Evolutionary conservation across 768 basidiomycete species (phyloP).

Genomic region (Sporobolomyces pararoseus): DNA sequence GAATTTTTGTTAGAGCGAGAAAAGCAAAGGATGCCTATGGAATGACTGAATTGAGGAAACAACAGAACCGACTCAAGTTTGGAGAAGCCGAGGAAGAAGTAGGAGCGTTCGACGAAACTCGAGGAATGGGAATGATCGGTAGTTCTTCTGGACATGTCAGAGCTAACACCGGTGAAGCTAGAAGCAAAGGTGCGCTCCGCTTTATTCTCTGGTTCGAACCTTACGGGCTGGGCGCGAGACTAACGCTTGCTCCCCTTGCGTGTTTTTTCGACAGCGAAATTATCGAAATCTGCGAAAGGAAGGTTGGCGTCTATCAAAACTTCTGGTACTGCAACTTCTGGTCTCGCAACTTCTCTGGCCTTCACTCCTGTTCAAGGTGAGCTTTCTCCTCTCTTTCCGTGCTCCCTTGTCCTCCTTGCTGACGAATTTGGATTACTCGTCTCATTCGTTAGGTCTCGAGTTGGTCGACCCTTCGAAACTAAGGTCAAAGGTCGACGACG

Average conservation of each 20-base stretch:
- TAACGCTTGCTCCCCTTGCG: no score
- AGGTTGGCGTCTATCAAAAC: constrained; percentile 77
- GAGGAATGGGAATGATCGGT: constrained; percentile 96
- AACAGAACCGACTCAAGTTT: constrained; percentile 94
- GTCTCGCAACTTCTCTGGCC: constrained; percentile 83
- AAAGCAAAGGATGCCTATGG: constrained; percentile 99
- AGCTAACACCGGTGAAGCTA: constrained; percentile 78
- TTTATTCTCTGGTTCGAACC: background rate
- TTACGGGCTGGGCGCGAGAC: background rate
- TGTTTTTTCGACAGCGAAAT: constrained; percentile 90
- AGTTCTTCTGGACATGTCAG: constrained; percentile 80
- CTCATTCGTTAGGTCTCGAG: constrained; percentile 73
- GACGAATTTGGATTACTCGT: background rate
- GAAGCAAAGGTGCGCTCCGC: constrained; percentile 71
- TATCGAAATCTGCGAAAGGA: constrained; percentile 89
- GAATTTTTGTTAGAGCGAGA: constrained; percentile 62
- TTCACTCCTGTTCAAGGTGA: constrained; percentile 93
- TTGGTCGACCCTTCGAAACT: constrained; percentile 80
- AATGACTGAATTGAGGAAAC: constrained; percentile 90
- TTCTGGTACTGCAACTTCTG: constrained; percentile 61
- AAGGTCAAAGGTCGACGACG: constrained; percentile 83
- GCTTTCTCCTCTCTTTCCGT: constrained; percentile 44
- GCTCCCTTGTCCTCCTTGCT: background rate
- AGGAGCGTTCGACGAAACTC: constrained; percentile 94
- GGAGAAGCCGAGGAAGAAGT: constrained; percentile 94